Conservation (phyloP, 2,329 filamentous ascomycete genomes). For the Colletotrichum sp. region DNA sequence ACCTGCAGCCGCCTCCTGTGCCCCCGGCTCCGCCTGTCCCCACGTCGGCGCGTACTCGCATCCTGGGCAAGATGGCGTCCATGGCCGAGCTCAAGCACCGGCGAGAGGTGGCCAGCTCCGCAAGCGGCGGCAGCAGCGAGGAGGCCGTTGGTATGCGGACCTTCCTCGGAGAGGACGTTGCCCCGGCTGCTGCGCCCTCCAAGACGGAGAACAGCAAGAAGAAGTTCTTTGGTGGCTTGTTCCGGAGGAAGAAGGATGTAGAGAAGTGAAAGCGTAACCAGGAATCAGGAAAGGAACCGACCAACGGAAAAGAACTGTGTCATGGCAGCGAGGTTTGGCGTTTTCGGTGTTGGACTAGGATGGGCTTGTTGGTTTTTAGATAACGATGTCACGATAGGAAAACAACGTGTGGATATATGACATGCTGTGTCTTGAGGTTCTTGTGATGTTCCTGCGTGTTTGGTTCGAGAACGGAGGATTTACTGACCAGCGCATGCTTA, state of each 20-base stretch:
- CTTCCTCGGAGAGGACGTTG: background rate
- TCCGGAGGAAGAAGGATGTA: background rate
- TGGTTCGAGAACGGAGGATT: background rate
- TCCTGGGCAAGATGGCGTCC: constrained; percentile 7
- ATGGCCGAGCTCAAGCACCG: constrained; percentile 14
- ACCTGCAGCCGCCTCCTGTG: background rate
- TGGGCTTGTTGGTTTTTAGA: background rate
- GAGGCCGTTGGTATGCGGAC: constrained; percentile 9
- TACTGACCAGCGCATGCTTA: background rate
- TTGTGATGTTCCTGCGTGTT: background rate
- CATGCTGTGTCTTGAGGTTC: background rate
- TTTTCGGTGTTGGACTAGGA: background rate
- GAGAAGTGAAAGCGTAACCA: background rate
- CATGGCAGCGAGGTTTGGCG: background rate
- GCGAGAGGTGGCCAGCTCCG: background rate
- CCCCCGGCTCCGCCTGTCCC: background rate
- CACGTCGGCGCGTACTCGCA: background rate
- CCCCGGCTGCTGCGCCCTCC: background rate
- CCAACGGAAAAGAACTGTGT: background rate
- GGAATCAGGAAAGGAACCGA: background rate
- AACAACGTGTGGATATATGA: background rate
- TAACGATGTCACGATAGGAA: background rate
- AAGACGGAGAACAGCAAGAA: background rate
- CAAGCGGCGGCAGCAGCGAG: background rate
- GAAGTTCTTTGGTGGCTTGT: constrained; percentile 11